Conservation (phyloP, 225 moss, liverwort and hornwort genomes). For the Polytrichum formosum region DNA sequence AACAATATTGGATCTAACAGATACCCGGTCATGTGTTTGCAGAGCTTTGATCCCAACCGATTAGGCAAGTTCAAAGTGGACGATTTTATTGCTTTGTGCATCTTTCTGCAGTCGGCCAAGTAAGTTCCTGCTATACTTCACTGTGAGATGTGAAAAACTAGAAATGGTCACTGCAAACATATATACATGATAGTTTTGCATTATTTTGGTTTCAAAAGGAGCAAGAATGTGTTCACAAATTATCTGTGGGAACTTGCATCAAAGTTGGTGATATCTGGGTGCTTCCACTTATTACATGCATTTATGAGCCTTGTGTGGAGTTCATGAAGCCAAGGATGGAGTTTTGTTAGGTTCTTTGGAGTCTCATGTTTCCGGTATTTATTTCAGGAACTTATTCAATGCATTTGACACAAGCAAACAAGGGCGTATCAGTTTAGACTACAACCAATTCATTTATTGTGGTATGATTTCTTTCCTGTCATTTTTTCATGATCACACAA, state of each 20-base stretch:
- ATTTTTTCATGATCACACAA: neutral
- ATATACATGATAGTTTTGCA: neutral
- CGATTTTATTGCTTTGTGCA: constrained; percentile 81
- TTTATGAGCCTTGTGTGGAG: too few species aligned
- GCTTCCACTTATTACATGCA: too few species aligned
- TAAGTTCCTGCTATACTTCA: constrained; percentile 17
- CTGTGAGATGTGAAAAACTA: too few species aligned
- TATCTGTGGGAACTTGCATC: too few species aligned
- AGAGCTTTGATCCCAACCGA: constrained; percentile 81
- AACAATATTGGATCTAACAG: neutral
- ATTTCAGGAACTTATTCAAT: constrained; percentile 76
- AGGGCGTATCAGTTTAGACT: constrained; percentile 79
- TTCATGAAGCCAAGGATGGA: too few species aligned
- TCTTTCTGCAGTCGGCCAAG: constrained; percentile 95
- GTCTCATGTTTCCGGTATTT: too few species aligned
- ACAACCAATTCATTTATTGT: constrained; percentile 85
- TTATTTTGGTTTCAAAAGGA: too few species aligned
- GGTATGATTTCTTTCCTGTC: constrained; percentile 37
- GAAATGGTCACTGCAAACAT: too few species aligned
- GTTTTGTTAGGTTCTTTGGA: too few species aligned
- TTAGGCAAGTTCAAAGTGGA: constrained; percentile 64
- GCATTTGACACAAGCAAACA: constrained; percentile 73
- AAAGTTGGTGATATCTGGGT: too few species aligned
- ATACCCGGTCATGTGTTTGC: constrained; percentile 22
- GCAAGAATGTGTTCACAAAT: too few species aligned